A percentile compares a stretch with the other conserved stretches of the same genome.
Conservation (phyloP, 768 basidiomycete genomes). For the Leccinum variicolor region DNA sequence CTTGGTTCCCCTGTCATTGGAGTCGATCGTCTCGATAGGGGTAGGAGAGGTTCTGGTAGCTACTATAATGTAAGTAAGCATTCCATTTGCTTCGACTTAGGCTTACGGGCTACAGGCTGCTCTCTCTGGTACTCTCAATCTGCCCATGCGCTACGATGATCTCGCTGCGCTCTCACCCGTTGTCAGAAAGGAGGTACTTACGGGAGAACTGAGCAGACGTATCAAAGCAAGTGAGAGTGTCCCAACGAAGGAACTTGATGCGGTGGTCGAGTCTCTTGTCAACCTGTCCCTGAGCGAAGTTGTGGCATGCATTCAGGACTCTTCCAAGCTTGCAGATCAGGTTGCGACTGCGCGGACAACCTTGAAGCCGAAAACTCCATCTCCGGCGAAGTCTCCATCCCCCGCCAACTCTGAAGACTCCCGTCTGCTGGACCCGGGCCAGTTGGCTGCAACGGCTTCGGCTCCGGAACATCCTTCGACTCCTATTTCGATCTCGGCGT, state of each 20-base stretch:
- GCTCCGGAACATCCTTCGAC: slow-evolving; percentile 91
- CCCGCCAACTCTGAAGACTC: slow-evolving; percentile 67
- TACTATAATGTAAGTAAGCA: slow-evolving; percentile 67
- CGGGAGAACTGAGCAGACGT: slow-evolving; percentile 77
- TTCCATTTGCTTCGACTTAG: background rate
- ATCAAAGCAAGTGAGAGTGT: slow-evolving; percentile 58
- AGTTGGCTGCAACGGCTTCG: slow-evolving; percentile 71
- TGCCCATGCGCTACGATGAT: slow-evolving; percentile 88
- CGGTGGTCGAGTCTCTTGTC: slow-evolving; percentile 71
- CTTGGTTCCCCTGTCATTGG: slow-evolving; percentile 56
- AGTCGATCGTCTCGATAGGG: slow-evolving; percentile 59
- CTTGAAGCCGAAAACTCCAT: slow-evolving; percentile 34
- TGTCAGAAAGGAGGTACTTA: slow-evolving; percentile 81
- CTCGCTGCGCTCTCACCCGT: slow-evolving; percentile 80
- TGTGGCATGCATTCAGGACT: slow-evolving; percentile 71
- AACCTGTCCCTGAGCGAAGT: slow-evolving; percentile 71
- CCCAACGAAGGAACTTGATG: slow-evolving; percentile 52
- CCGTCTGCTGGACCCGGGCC: slow-evolving; percentile 58
- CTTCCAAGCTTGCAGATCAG: slow-evolving; percentile 61
- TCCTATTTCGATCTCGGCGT: slow-evolving; percentile 72
- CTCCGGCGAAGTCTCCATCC: slow-evolving; percentile 51
- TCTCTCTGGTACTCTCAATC: slow-evolving; percentile 70
- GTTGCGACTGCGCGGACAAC: slow-evolving; percentile 41
- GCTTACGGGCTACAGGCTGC: slow-evolving; percentile 55
- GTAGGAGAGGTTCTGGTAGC: slow-evolving; percentile 78